A percentile compares a stretch with the other conserved stretches of the same genome.
Evolutionary conservation across 495 filamentous ascomycete species (phyloP).

Genomic region (Aspergillus homomorphus): DNA sequence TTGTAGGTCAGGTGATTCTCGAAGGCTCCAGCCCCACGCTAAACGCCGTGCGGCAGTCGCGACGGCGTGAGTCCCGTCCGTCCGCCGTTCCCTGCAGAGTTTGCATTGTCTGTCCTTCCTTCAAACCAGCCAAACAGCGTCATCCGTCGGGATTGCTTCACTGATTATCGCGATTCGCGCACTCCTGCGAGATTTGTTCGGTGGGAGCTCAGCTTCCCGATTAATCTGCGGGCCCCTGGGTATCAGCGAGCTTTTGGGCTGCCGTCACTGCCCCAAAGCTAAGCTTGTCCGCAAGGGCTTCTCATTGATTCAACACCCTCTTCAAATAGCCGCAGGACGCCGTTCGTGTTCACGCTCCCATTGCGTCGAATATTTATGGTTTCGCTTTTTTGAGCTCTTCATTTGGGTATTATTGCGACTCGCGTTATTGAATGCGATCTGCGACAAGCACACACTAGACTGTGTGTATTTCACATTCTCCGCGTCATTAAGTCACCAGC

Average conservation of each 20-base stretch:
- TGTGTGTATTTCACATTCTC: neutral
- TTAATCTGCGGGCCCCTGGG: neutral
- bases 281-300: neutral
- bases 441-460: neutral
- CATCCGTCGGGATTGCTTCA: conserved; percentile 24
- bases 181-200: conserved; percentile 1
- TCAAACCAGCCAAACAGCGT: conserved; percentile 50
- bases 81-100: conserved; percentile 23
- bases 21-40: neutral
- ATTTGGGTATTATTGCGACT: neutral
- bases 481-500: neutral
- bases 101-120: conserved; percentile 49
- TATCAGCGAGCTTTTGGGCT: neutral
- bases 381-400: neutral
- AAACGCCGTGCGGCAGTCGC: neutral
- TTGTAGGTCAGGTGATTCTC: neutral
- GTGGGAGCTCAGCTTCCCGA: conserved; percentile 9
- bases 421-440: neutral
- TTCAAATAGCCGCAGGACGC: neutral
- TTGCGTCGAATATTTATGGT: neutral
- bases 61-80: conserved; percentile 1
- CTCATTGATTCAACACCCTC: neutral
- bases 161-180: conserved; percentile 21
- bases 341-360: neutral
- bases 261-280: neutral